Evolutionary conservation across 805 yeast species (phyloP), one percentile per base, ranked within the genome.

Genomic region (Wickerhamomyces tratensis): DNA sequence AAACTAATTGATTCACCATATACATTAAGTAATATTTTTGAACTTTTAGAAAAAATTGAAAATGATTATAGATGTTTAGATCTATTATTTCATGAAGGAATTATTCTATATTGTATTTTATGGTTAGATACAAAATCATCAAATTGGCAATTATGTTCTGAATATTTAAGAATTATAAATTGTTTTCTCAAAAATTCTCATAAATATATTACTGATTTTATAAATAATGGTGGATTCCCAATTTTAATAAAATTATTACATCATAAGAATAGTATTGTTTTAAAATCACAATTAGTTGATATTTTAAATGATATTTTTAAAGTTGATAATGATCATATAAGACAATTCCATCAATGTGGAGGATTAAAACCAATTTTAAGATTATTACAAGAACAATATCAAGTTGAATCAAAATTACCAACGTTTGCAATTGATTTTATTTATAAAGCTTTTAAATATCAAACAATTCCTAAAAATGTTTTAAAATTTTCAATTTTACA

Each of bases 311-410:
- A 12, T 2, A 14, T 51, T 1, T 43, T 69, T 25, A 48, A 56
- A n/a, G 3, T 15, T 10, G 48, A 52, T 9, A 64, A 62, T 13
- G 50, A 47, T 25, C 65, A 70, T 2, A 46, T 70, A 11, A 54
- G 64, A 5, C 59, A 64, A 62, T 68, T 71, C 45, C 61, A 71
- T 5, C 65, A 73, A 4, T 58, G 68, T 41, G 77, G 77, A 5
- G 74, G 75, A 0, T 50, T 72, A 25, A 60, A 63, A 34, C 59
- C 64, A 5, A 51, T 67, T 20, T 51, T 74, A 4, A 62, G 64
- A 36, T 63, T 72, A 39, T 60, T 71, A 4, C 73, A 71, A 43
- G 76, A 68, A 41, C 72, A 70, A 42, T 68, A 62, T 42, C 71
- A 65, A 39, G 37, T 57, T 1, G 52, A 61, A 5, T 72, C 70